phyloP scores from a whole-genome alignment of 2,329 filamentous ascomycete genomes.

The Sclerotinia subarctica region DNA sequence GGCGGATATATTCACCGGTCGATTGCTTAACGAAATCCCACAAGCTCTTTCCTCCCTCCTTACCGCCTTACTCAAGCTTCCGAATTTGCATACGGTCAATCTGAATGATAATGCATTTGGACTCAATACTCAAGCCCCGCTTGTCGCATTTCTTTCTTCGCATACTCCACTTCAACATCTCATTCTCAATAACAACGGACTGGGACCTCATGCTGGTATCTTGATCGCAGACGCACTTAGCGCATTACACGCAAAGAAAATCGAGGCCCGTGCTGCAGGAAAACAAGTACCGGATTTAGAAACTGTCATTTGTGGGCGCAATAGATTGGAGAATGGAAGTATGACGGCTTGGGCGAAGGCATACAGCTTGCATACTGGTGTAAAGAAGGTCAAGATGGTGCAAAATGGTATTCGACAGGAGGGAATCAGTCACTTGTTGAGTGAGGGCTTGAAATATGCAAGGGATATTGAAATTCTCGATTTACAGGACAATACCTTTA shows the following conservation, averaged over 20 bases:
- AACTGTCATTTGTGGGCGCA: conserved; percentile 96
- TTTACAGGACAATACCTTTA: conserved; percentile 97
- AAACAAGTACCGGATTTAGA: conserved; percentile 78
- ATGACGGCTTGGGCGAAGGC: conserved; percentile 94
- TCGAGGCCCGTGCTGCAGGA: conserved; percentile 67
- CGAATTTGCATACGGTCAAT: conserved; percentile 85
- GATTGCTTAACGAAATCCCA: conserved; percentile 90
- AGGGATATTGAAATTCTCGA: conserved; percentile 72
- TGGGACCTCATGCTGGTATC: conserved; percentile 87
- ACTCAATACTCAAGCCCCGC: conserved; percentile 86
- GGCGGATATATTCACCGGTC: conserved; percentile 95
- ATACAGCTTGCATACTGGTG: conserved; percentile 75
- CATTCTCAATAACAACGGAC: conserved; percentile 96
- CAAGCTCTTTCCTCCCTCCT: conserved; percentile 82
- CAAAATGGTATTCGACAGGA: conserved; percentile 97
- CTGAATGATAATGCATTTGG: conserved; percentile 98
- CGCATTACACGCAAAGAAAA: conserved; percentile 79
- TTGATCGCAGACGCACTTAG: conserved; percentile 85
- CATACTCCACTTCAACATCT: conserved; percentile 91
- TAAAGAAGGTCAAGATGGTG: conserved; percentile 92
- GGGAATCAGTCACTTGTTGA: conserved; percentile 79
- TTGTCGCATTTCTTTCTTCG: conserved; percentile 84
- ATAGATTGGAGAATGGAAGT: conserved; percentile 90
- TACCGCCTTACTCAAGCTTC: conserved; percentile 79
- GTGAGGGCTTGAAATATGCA: conserved; percentile 71